Evolutionary conservation across 768 basidiomycete genomes (phyloP).

Genomic region (Exsudoporus frostii): DNA sequence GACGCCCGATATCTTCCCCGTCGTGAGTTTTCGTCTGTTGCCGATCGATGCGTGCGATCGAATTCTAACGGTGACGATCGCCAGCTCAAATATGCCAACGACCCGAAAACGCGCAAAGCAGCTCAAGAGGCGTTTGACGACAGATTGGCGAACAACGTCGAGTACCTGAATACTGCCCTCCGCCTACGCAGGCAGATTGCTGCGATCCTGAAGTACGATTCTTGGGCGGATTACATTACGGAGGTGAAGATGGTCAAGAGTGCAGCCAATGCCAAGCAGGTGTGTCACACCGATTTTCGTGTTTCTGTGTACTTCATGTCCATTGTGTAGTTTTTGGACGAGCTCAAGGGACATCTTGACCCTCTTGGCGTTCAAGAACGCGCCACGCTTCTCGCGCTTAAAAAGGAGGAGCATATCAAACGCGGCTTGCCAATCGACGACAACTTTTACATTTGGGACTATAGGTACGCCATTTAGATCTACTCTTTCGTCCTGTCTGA

Average conservation of each 20-base stretch:
- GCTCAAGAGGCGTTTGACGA: slow-evolving; percentile 69
- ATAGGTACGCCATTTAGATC: slow-evolving; percentile 43
- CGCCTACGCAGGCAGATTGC: slow-evolving; percentile 70
- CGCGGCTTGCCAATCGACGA: slow-evolving; percentile 62
- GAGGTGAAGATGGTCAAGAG: slow-evolving; percentile 86
- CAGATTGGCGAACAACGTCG: slow-evolving; percentile 66
- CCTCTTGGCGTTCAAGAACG: slow-evolving; percentile 71
- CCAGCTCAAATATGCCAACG: slow-evolving; percentile 78
- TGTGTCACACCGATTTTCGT: slow-evolving; percentile 22
- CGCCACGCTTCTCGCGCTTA: slow-evolving; percentile 63
- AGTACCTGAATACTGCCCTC: slow-evolving; percentile 64
- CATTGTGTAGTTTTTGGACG: slow-evolving; percentile 62
- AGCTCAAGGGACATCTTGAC: slow-evolving; percentile 68
- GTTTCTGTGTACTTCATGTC: neutral
- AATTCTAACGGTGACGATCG: neutral
- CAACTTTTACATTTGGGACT: slow-evolving; percentile 83
- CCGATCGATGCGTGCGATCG: neutral
- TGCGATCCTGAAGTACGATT: slow-evolving; percentile 64
- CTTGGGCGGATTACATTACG: slow-evolving; percentile 82
- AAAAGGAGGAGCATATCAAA: slow-evolving; percentile 67
- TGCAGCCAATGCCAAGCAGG: slow-evolving; percentile 56
- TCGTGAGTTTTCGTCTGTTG: slow-evolving; percentile 42
- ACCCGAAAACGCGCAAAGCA: slow-evolving; percentile 61
- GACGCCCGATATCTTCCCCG: slow-evolving; percentile 76
- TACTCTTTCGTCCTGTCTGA: neutral